A percentile compares a stretch with the other conserved stretches of the same genome.
Conservation (phyloP, 768 basidiomycete genomes). For the Trametes sanguinea region DNA sequence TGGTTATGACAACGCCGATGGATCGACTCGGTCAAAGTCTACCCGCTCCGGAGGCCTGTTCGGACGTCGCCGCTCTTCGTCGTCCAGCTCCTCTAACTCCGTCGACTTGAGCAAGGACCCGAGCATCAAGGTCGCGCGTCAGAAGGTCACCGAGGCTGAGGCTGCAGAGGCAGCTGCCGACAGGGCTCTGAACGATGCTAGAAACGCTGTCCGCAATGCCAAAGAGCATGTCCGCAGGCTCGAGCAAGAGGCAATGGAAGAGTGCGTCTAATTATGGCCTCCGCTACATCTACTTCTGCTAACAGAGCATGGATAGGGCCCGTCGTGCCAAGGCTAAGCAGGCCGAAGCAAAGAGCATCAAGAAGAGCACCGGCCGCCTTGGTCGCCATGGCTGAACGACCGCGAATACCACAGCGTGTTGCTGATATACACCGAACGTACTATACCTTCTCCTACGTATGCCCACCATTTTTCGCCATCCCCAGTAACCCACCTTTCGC, state of each 20-base stretch:
- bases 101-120: conserved; percentile 42
- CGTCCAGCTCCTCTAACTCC: conserved; percentile 19
- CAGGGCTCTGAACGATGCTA: conserved; percentile 47
- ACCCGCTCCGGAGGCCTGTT: conserved; percentile 28
- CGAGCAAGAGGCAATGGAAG: conserved; percentile 54
- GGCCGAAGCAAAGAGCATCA: conserved; percentile 51
- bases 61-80: conserved; percentile 30
- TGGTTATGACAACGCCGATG: conserved; percentile 7
- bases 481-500: neutral
- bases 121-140: conserved; percentile 47
- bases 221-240: conserved; percentile 48
- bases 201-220: conserved; percentile 49
- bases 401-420: neutral
- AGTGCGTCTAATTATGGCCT: conserved; percentile 39
- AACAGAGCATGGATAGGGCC: conserved; percentile 37
- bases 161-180: conserved; percentile 54
- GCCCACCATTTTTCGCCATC: neutral
- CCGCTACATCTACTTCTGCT: neutral
- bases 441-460: too few relatives aligned
- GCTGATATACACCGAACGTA: neutral
- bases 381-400: conserved; percentile 38
- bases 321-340: conserved; percentile 55
- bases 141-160: conserved; percentile 54
- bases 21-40: neutral
- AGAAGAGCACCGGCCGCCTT: conserved; percentile 48